Base-by-base conservation (phyloP, 257 asterid genomes). In the Gardenia jasminoides region DNA sequence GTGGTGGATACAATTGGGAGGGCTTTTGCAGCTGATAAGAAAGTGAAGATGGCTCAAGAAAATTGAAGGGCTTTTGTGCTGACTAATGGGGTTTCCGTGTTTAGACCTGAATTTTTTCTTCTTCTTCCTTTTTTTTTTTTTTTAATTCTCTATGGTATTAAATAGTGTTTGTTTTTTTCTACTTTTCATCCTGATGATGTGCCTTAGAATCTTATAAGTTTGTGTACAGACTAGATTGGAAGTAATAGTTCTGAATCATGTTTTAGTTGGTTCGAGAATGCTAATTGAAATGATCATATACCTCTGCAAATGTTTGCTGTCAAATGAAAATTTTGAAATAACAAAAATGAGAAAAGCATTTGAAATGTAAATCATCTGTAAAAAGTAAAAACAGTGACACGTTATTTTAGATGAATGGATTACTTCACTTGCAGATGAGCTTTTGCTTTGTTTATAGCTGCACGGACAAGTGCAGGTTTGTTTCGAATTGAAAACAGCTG, bases 21-120 rank as follows among this genome's bases (percentile, higher is more conserved):
- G 72, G 95, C 91, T 33, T 87, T 93, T 79, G 91, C 88, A 78
- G 84, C 85, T 75, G 78, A 85, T 82, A 90, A 91, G 88, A 87
- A 86, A 83, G 84, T 85, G 5, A 92, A 89, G 82, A 81, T 81
- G 86, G 77, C 80, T 79, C 88, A 81, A 58, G 88, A 88, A 79
- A 76, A 78, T 76, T 89, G 83, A 90, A 72, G 58, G 62, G 81
- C 77, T 70, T 16, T n/a, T 81, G 67, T 43, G 64, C 71, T 75
- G 15, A 3, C 36, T 58, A 52, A n/a, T 15, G 67, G 68, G 24
- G 33, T 48, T 76, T 81, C 31, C 48, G 59, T 75, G 4, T 5
- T 44, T 24, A 31, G 67, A 71, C 75, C 2, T 26, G 11, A 47
- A 12, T 15, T 11, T 62, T 64, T 75, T 33, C 22, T 46, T 36